A percentile compares a stretch with the other conserved stretches of the same genome.
phyloP scores from a whole-genome alignment of 805 yeast species.

The Clavispora santaluciae region DNA sequence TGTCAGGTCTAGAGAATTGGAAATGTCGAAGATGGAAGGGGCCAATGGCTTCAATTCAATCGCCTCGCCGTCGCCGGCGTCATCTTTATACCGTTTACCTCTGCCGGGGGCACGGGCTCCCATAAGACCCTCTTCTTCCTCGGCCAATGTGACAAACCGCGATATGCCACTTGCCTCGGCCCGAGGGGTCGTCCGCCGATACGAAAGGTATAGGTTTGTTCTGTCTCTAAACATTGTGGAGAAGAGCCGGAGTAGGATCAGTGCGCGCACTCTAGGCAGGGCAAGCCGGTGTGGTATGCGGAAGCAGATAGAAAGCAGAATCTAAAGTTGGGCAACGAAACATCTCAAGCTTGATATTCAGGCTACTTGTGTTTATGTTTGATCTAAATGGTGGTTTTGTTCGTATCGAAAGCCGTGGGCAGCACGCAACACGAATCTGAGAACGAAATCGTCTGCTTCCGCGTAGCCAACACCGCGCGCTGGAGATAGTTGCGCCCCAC shows the following conservation, averaged over 20 bases:
- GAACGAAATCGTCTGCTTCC: too few relatives aligned
- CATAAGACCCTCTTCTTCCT: slow-evolving; percentile 60
- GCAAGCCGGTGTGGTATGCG: too few relatives aligned
- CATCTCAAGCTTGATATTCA: too few relatives aligned
- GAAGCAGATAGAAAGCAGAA: too few relatives aligned
- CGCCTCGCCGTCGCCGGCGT: slow-evolving; percentile 21
- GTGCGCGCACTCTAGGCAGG: background rate
- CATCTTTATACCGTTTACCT: slow-evolving; percentile 5
- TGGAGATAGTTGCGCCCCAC: too few relatives aligned
- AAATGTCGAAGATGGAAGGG: slow-evolving; percentile 73
- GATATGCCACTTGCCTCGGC: slow-evolving; percentile 5
- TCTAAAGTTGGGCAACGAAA: too few relatives aligned
- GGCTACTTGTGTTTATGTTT: too few relatives aligned
- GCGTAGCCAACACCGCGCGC: too few relatives aligned
- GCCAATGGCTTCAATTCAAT: slow-evolving; percentile 66
- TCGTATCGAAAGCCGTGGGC: too few relatives aligned
- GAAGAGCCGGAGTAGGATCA: background rate
- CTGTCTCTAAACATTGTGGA: slow-evolving; percentile 79
- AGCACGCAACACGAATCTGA: too few relatives aligned
- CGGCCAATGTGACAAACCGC: slow-evolving; percentile 37
- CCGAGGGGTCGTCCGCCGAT: slow-evolving; percentile 84
- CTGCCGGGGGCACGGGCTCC: slow-evolving; percentile 18
- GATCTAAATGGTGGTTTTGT: too few relatives aligned
- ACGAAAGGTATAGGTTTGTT: slow-evolving; percentile 86
- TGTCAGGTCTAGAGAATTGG: slow-evolving; percentile 64